phyloP scores from a whole-genome alignment of 2,329 filamentous ascomycete genomes.

The Neonectria faginata region DNA sequence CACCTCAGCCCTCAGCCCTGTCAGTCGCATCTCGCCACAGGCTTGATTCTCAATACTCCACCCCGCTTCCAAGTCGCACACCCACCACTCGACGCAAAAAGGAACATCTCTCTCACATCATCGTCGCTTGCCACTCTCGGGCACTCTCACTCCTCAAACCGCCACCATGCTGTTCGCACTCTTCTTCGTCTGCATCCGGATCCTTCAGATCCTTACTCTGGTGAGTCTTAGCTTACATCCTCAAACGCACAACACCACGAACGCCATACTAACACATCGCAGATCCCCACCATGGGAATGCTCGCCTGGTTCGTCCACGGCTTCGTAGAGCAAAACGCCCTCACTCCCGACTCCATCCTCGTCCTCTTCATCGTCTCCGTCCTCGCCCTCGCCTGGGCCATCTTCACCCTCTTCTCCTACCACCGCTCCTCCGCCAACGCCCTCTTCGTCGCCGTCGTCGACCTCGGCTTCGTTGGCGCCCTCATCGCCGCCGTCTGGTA shows the following conservation, averaged over 20 bases:
- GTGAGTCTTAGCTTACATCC: conserved; percentile 55
- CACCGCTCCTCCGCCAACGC: conserved; percentile 71
- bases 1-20: neutral
- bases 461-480: conserved; percentile 71
- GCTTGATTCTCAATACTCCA: neutral
- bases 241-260: neutral
- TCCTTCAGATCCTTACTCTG: conserved; percentile 71
- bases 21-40: neutral
- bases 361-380: conserved; percentile 76
- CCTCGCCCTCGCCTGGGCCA: conserved; percentile 71
- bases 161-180: conserved; percentile 71
- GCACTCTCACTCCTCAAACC: conserved; percentile 4
- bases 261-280: neutral
- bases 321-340: conserved; percentile 66
- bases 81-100: neutral
- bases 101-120: neutral
- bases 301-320: conserved; percentile 74
- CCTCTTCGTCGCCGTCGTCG: conserved; percentile 70
- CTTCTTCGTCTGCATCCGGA: conserved; percentile 72
- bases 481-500: conserved; percentile 72
- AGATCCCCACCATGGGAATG: conserved; percentile 75
- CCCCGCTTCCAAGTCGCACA: no score
- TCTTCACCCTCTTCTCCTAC: conserved; percentile 75
- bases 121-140: conserved; percentile 20
- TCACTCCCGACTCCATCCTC: conserved; percentile 72